These are phyloP conservation scores for Tephrocybe sp. DNA, from an alignment of 768 basidiomycete species.

Conservation along the genomic window DNA sequence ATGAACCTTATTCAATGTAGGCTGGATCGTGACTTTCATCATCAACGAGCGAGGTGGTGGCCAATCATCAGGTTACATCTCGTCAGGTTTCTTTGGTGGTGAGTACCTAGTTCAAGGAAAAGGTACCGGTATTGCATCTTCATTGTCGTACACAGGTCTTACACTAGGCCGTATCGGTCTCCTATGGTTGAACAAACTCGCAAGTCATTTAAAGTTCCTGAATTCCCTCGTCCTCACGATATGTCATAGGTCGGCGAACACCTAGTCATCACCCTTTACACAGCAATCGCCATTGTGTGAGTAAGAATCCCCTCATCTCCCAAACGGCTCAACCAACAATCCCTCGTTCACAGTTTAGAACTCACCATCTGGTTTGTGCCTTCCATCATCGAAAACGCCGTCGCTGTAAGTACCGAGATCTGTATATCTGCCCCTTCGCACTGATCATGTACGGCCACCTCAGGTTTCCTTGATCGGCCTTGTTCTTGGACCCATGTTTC, in stretches of 20 bases:
- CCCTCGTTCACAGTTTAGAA: conserved; percentile 31
- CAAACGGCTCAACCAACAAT: neutral
- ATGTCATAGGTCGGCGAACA: conserved; percentile 28
- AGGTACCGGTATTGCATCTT: neutral
- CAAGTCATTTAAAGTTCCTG: conserved; percentile 11
- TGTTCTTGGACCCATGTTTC: conserved; percentile 54
- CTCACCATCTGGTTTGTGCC: conserved; percentile 52
- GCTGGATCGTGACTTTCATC: conserved; percentile 56
- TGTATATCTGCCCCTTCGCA: neutral
- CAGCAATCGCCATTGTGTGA: conserved; percentile 31
- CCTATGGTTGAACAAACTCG: conserved; percentile 46
- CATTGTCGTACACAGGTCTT: conserved; percentile 28
- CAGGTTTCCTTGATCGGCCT: conserved; percentile 46
- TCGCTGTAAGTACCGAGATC: conserved; percentile 30
- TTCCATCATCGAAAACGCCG: conserved; percentile 46
- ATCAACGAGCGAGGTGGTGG: conserved; percentile 43
- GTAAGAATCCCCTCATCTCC: neutral
- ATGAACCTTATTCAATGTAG: conserved; percentile 19
- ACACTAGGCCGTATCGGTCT: conserved; percentile 51
- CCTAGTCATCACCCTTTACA: conserved; percentile 29
- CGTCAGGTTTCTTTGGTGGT: conserved; percentile 25
- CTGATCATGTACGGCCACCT: neutral
- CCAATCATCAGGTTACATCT: conserved; percentile 43
- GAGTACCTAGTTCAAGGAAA: neutral
- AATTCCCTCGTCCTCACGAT: neutral